phyloP scores from a whole-genome alignment of 2,329 filamentous ascomycete species.

The Nothomitra cinnamomea region DNA sequence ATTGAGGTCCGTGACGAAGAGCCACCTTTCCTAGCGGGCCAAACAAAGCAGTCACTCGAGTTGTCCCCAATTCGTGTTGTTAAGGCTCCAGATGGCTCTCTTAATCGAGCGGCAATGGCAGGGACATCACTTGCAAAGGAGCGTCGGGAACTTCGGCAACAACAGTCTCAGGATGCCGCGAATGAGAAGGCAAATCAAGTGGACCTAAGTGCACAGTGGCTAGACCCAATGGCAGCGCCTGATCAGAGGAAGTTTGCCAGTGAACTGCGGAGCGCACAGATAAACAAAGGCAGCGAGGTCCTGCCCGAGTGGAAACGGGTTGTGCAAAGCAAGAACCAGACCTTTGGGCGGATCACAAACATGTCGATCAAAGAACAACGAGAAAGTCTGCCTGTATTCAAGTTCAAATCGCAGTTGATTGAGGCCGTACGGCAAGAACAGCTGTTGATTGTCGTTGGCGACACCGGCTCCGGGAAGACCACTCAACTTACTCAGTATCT shows the following conservation, averaged over 20 bases:
- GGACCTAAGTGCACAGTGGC: conserved; percentile 81
- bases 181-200: conserved; percentile 61
- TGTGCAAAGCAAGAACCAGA: conserved; percentile 61
- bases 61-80: conserved; percentile 90
- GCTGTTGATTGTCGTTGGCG: conserved; percentile 86
- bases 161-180: conserved; percentile 64
- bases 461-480: conserved; percentile 94
- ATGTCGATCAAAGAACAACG: conserved; percentile 93
- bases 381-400: conserved; percentile 74
- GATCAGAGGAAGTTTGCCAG: conserved; percentile 78
- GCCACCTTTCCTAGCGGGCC: conserved; percentile 84
- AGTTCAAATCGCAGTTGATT: conserved; percentile 73
- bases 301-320: conserved; percentile 88
- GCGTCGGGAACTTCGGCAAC: conserved; percentile 70
- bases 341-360: conserved; percentile 69
- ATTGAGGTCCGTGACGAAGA: conserved; percentile 96
- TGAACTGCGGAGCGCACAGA: conserved; percentile 56
- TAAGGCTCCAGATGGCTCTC: conserved; percentile 93
- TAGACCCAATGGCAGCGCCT: conserved; percentile 84
- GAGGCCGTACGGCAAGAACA: conserved; percentile 79
- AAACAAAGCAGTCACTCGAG: conserved; percentile 92
- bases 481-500: conserved; percentile 93
- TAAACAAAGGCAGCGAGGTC: conserved; percentile 41
- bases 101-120: conserved; percentile 92
- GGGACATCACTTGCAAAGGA: conserved; percentile 81